These are phyloP conservation scores for Erysimum cheiri DNA, from an alignment of 441 rosid genomes.

Conservation along the genomic window DNA sequence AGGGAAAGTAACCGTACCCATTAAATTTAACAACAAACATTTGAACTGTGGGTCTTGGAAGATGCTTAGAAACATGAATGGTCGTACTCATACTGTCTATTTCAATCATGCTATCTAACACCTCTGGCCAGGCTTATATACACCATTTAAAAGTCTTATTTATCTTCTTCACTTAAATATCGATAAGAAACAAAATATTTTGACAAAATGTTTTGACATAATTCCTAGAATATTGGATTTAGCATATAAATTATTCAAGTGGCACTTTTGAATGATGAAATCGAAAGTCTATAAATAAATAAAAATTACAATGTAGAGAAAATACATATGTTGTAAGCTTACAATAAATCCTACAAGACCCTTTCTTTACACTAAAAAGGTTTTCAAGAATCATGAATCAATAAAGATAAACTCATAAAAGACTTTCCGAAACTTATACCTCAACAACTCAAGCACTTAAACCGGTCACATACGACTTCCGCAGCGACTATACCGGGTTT, in stretches of 20 bases:
- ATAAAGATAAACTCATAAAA: constrained; percentile 19
- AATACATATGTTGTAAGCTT: constrained; percentile 31
- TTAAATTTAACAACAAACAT: neutral
- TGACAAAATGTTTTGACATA: too few species aligned
- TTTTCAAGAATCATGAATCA: constrained; percentile 42
- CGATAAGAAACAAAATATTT: too few species aligned
- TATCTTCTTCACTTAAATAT: too few species aligned
- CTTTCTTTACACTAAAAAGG: constrained; percentile 40
- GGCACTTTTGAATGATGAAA: constrained; percentile 17
- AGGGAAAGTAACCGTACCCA: neutral
- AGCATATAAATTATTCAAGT: constrained; percentile 6
- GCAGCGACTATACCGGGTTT: constrained; percentile 38
- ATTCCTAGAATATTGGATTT: neutral
- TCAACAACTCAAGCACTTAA: constrained; percentile 37
- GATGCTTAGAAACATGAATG: neutral
- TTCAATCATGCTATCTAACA: too few species aligned
- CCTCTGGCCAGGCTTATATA: too few species aligned
- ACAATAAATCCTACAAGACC: constrained; percentile 31
- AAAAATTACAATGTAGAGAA: constrained; percentile 13
- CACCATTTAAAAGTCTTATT: too few species aligned
- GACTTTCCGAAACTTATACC: constrained; percentile 40
- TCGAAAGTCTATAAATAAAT: constrained; percentile 19
- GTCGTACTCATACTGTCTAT: too few species aligned
- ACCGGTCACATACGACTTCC: constrained; percentile 38
- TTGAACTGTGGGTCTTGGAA: neutral